Conservation (phyloP, 1,284 basidiomycete genomes). For the Trichosporon sp. region DNA sequence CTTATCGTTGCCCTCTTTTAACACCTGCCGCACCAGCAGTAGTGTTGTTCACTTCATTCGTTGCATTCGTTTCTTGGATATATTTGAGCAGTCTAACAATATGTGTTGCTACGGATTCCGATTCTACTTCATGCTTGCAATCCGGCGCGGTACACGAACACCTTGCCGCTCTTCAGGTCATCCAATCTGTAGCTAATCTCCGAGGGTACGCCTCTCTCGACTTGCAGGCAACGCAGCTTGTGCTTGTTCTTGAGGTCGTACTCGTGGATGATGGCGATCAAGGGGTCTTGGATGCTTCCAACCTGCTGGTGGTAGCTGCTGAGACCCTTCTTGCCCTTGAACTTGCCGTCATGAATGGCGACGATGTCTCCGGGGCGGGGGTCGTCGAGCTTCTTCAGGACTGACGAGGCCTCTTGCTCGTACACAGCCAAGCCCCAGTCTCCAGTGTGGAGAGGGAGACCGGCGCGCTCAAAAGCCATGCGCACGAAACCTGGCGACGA, state of each 20-base stretch:
- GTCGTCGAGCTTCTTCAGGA: conserved; percentile 73
- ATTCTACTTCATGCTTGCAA: not conserved
- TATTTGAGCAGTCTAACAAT: not conserved
- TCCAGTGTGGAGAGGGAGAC: conserved; percentile 40
- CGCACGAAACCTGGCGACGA: conserved; percentile 75
- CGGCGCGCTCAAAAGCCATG: conserved; percentile 61
- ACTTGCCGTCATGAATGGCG: conserved; percentile 71
- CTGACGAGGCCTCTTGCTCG: conserved; percentile 67
- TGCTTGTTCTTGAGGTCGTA: conserved; percentile 76
- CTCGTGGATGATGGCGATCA: conserved; percentile 76
- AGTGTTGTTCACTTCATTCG: not conserved
- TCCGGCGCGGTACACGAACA: conserved; percentile 20
- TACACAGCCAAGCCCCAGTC: conserved; percentile 75
- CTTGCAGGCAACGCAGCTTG: conserved; percentile 79
- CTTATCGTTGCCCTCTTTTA: not conserved
- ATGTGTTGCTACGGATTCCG: not conserved
- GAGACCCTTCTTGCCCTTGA: conserved; percentile 83
- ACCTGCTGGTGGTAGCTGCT: conserved; percentile 69
- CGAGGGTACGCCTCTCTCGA: conserved; percentile 49
- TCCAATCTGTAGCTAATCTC: conserved; percentile 34
- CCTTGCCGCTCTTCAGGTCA: conserved; percentile 30
- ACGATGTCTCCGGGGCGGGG: conserved; percentile 79
- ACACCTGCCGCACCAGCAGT: too few species aligned
- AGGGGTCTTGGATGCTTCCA: conserved; percentile 63
- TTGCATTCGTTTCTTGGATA: not conserved